Percentiles rank a stretch among this genome's conserved stretches.
phyloP scores from a whole-genome alignment of 1,284 basidiomycete species.

The Ganoderma lingzhi region DNA sequence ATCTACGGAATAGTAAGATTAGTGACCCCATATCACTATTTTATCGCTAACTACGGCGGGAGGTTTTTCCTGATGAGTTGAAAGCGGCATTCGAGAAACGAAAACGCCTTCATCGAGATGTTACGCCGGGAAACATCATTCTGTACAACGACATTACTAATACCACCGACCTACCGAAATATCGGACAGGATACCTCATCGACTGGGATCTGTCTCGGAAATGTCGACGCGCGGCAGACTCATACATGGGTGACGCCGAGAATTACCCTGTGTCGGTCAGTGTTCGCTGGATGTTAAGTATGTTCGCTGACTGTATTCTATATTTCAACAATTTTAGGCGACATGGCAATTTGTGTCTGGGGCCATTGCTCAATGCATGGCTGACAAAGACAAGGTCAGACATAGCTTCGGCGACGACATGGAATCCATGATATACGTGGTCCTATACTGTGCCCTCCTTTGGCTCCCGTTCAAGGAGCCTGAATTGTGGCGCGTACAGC shows the following conservation, averaged over 20 bases:
- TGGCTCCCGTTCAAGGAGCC: constrained; percentile 9
- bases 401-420: constrained; percentile 21
- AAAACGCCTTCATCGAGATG: constrained; percentile 22
- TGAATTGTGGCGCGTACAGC: background rate
- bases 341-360: constrained; percentile 23
- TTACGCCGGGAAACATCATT: constrained; percentile 26
- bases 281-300: background rate
- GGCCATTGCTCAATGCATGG: background rate
- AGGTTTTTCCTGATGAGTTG: background rate
- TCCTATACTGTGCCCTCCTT: constrained; percentile 17
- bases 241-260: background rate
- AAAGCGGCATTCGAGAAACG: constrained; percentile 3
- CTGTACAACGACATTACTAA: background rate
- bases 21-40: too few species aligned
- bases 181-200: constrained; percentile 18
- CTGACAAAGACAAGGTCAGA: too few species aligned
- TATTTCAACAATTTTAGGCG: constrained; percentile 3
- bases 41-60: too few species aligned
- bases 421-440: constrained; percentile 21
- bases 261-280: background rate
- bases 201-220: constrained; percentile 20
- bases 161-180: too few species aligned
- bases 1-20: too few species aligned
- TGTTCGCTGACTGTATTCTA: background rate
- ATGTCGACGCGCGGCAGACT: background rate